A percentile compares a stretch with the other conserved stretches of the same genome.
phyloP scores from a whole-genome alignment of 2,329 filamentous ascomycete species.

The Nigrospora sphaerica region DNA sequence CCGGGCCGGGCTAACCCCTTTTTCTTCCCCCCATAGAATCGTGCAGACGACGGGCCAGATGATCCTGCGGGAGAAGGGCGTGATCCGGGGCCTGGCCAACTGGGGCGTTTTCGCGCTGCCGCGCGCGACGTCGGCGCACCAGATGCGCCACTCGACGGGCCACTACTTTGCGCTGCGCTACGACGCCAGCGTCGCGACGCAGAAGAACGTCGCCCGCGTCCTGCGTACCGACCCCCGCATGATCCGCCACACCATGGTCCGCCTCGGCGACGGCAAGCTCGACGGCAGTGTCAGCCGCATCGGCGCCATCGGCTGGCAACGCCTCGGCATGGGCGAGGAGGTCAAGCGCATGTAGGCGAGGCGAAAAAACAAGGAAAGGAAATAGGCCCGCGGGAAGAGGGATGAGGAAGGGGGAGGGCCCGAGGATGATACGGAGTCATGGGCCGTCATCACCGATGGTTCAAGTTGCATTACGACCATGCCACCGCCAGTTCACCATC shows the following conservation, averaged over 20 bases:
- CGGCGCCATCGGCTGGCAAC: slow-evolving; percentile 41
- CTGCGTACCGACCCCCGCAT: slow-evolving; percentile 83
- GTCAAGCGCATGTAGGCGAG: not conserved
- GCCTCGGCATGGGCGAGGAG: slow-evolving; percentile 17
- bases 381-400: not conserved
- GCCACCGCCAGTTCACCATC: too few relatives aligned
- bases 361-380: not conserved
- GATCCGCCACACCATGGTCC: slow-evolving; percentile 81
- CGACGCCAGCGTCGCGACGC: slow-evolving; percentile 67
- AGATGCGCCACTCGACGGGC: slow-evolving; percentile 74
- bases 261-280: slow-evolving; percentile 63
- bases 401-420: not conserved
- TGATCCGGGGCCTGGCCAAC: slow-evolving; percentile 87
- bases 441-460: too few relatives aligned
- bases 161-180: slow-evolving; percentile 99
- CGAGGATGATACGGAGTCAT: too few relatives aligned
- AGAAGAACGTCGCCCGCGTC: slow-evolving; percentile 67
- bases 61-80: slow-evolving; percentile 76
- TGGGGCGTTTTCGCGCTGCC: slow-evolving; percentile 92
- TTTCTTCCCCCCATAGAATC: slow-evolving; percentile 51
- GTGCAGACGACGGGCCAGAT: slow-evolving; percentile 77
- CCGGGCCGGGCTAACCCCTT: not conserved
- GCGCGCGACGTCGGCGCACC: slow-evolving; percentile 69
- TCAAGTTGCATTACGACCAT: too few relatives aligned
- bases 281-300: slow-evolving; percentile 39